A percentile compares a stretch with the other conserved stretches of the same genome.
Evolutionary conservation across 1,284 basidiomycete species (phyloP).

Genomic region (Amylostereum chailletii): DNA sequence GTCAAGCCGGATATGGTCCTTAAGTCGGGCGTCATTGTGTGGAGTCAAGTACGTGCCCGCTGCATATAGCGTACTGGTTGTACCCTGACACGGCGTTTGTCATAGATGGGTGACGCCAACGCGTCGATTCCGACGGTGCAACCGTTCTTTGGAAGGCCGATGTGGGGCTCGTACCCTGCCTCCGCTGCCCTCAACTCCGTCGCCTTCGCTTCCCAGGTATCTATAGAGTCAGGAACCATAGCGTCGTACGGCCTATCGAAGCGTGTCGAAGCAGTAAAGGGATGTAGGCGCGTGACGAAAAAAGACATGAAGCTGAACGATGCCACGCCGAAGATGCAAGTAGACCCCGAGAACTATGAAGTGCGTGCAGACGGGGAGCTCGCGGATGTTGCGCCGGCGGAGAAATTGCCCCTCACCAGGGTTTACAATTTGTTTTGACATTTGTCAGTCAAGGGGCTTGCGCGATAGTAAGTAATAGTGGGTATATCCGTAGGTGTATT

Average conservation of each 20-base stretch:
- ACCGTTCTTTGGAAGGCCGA: conserved; percentile 76
- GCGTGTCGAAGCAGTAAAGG: conserved; percentile 65
- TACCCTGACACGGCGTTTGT: background rate
- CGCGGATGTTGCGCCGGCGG: conserved; percentile 74
- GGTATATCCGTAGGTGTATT: too few relatives aligned
- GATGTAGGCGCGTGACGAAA: conserved; percentile 75
- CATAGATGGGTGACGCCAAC: conserved; percentile 90
- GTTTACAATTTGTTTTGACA: conserved; percentile 68
- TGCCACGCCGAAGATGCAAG: conserved; percentile 71
- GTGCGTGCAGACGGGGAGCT: conserved; percentile 76
- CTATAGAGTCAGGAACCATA: conserved; percentile 57
- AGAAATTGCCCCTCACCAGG: conserved; percentile 57
- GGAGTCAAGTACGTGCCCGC: conserved; percentile 59
- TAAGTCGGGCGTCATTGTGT: conserved; percentile 91
- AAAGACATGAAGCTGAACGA: conserved; percentile 93
- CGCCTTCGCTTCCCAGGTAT: conserved; percentile 77
- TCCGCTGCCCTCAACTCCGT: conserved; percentile 79
- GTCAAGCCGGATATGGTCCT: conserved; percentile 87
- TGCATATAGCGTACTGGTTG: background rate
- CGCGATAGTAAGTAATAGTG: too few relatives aligned
- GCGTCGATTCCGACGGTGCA: conserved; percentile 92
- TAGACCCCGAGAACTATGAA: conserved; percentile 91
- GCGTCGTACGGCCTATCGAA: conserved; percentile 72
- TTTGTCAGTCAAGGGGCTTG: too few relatives aligned
- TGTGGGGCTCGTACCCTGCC: conserved; percentile 78